These are phyloP conservation scores for Lichtheimia hyalospora DNA, from an alignment of 371 early-diverging fungal genomes.

Conservation along the genomic window DNA sequence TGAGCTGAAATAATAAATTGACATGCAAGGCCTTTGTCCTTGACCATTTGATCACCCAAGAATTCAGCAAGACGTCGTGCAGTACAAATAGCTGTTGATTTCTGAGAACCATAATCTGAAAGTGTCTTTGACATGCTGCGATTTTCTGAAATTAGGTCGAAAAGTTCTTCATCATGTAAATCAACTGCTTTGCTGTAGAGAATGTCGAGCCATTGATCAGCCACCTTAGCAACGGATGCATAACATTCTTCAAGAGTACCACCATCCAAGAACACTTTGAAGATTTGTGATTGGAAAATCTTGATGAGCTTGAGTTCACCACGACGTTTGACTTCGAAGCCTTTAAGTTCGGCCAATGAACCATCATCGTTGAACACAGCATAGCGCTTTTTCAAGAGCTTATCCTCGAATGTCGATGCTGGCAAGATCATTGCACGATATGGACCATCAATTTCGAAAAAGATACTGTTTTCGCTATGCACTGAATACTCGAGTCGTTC, in stretches of 20 bases:
- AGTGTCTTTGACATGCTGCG: constrained; percentile 96
- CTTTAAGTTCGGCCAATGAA: constrained; percentile 97
- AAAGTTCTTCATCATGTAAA: constrained; percentile 89
- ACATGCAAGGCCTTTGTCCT: constrained; percentile 97
- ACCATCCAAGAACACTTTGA: constrained; percentile 92
- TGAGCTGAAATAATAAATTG: constrained; percentile 93
- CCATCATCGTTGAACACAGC: constrained; percentile 98
- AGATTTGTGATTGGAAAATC: constrained; percentile 96
- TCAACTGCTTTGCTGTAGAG: constrained; percentile 85
- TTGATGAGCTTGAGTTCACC: constrained; percentile 99
- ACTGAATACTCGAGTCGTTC: constrained; percentile 68
- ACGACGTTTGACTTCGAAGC: constrained; percentile 99
- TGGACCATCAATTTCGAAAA: constrained; percentile 99
- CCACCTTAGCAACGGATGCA: constrained; percentile 82
- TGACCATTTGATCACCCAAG: constrained; percentile 97
- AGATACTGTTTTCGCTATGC: constrained; percentile 94
- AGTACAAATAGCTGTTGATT: constrained; percentile 95
- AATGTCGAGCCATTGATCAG: constrained; percentile 97
- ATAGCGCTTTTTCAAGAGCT: constrained; percentile 98
- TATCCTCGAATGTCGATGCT: constrained; percentile 96
- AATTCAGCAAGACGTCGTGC: constrained; percentile 98
- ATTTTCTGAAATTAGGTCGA: constrained; percentile 98
- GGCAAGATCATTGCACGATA: constrained; percentile 99
- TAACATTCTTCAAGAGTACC: constrained; percentile 91
- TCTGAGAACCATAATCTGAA: constrained; percentile 92